These are phyloP conservation scores for Marvania coccoides DNA, from an alignment of 139 green algal species.

Conservation along the genomic window DNA sequence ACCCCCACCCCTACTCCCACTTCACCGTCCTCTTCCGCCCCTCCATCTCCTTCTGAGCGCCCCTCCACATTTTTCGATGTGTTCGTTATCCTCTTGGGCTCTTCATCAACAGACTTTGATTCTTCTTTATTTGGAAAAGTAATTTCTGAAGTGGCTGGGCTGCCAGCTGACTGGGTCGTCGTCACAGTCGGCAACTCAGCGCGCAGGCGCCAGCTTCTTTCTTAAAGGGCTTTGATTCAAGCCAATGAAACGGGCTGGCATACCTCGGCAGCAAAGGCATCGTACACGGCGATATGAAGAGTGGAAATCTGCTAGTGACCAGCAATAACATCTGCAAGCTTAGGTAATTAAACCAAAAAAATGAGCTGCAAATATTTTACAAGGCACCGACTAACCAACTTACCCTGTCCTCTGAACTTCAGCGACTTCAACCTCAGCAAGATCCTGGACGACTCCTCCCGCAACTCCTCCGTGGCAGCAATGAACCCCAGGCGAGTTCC, in stretches of 20 bases:
- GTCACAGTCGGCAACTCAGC: no score
- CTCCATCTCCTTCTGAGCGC: not conserved
- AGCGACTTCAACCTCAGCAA: conserved; percentile 38
- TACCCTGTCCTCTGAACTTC: not conserved
- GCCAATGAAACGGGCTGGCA: not conserved
- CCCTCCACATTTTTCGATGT: not conserved
- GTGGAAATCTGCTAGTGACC: conserved; percentile 40
- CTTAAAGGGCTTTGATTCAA: not conserved
- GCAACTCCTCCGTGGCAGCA: conserved; percentile 15
- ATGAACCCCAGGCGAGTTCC: not conserved
- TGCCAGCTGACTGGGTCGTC: no score
- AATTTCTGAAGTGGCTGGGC: no score
- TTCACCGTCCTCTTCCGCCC: not conserved
- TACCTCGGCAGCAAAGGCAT: no score
- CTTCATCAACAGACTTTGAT: not conserved
- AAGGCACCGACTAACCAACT: not conserved
- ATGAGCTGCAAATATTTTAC: not conserved
- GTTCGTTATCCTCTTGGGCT: not conserved
- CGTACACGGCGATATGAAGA: conserved; percentile 4
- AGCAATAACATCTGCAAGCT: conserved; percentile 37
- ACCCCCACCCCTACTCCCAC: not conserved
- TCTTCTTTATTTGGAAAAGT: not conserved
- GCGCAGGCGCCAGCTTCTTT: no score
- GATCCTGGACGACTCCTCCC: conserved; percentile 18
- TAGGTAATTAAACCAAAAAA: not conserved